Evolutionary conservation across 2,329 filamentous ascomycete genomes (phyloP), one percentile per base, ranked within the genome.

Genomic region (Cordyceps fumosorosea): DNA sequence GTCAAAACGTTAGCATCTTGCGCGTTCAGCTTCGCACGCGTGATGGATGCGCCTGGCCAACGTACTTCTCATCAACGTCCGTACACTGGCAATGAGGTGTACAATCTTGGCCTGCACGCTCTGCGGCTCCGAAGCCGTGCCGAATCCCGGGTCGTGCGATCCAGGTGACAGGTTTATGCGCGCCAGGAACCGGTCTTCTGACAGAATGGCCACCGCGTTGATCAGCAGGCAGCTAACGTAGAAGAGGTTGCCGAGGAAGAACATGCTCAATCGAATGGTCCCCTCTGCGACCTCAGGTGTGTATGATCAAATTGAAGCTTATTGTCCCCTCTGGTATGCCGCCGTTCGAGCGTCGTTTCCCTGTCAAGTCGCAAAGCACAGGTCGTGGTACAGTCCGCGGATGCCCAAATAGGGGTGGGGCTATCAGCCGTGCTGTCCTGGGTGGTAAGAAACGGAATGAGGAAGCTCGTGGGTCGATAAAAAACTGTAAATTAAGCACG

Each of bases 171-270:
- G 91, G 70, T 90, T 90, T 71, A 96, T 93, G 64, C 69, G 86
- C 81, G 87, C 74, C 66, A 95, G 87, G 73, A 95, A 93, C 64
- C 90, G 87, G 77, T 95, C 90, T 83, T 95, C 91, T 68, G 89
- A 93, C 65, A 96, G 86, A 70, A 96, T 85, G 62, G 90, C 90
- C 70, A 96, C 88, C 66, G 90, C 89, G 76, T 96, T 96, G 76
- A 92, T 85, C 71, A 96, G 82, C 71, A 96, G 89, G 72, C 93
- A 80, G 65, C 84, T 83, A 67, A 91, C 89, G 72, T 91, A 90
- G 72, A 91, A 80, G 59, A 91, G 79, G 68, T 85, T 88, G 60
- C 79, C 78, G 58, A 81, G 73, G 75, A 90, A 80, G 64, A 89
- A 79, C 85, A 88, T 88, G 14, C 48, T 54, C 32, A 8, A 24